Conservation (phyloP, 2,329 filamentous ascomycete genomes). For the Monilinia vaccinii-corymbosi region DNA sequence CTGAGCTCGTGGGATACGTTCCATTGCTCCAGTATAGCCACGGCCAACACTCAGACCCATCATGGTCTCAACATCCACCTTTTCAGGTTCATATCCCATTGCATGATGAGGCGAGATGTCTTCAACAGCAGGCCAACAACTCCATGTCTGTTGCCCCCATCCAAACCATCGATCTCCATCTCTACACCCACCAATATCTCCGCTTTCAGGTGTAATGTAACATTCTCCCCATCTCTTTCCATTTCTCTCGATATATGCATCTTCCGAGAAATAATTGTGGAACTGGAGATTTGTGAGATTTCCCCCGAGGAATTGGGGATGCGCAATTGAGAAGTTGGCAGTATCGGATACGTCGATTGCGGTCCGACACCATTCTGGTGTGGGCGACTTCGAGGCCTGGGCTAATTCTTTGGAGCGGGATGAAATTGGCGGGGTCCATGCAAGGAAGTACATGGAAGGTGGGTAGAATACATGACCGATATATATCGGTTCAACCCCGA, state of each 20-base stretch:
- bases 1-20: neutral
- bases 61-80: neutral
- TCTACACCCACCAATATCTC: conserved; percentile 19
- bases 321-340: conserved; percentile 13
- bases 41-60: neutral
- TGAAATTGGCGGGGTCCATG: conserved; percentile 18
- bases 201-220: conserved; percentile 21
- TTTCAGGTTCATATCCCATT: neutral
- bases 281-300: conserved; percentile 18
- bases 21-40: neutral
- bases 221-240: conserved; percentile 22
- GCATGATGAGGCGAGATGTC: neutral
- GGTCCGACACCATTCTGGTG: conserved; percentile 22
- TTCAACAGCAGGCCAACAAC: conserved; percentile 15
- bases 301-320: conserved; percentile 9
- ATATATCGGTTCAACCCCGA: conserved; percentile 22
- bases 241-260: conserved; percentile 19
- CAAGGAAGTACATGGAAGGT: conserved; percentile 24
- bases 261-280: conserved; percentile 20
- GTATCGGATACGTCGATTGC: conserved; percentile 16
- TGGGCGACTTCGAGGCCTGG: neutral
- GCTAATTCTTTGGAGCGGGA: neutral
- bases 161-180: conserved; percentile 19
- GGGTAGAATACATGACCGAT: conserved; percentile 26
- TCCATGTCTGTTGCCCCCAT: conserved; percentile 21